phyloP scores from a whole-genome alignment of 306 rosid genomes.

The Pyrus betulifolia region DNA sequence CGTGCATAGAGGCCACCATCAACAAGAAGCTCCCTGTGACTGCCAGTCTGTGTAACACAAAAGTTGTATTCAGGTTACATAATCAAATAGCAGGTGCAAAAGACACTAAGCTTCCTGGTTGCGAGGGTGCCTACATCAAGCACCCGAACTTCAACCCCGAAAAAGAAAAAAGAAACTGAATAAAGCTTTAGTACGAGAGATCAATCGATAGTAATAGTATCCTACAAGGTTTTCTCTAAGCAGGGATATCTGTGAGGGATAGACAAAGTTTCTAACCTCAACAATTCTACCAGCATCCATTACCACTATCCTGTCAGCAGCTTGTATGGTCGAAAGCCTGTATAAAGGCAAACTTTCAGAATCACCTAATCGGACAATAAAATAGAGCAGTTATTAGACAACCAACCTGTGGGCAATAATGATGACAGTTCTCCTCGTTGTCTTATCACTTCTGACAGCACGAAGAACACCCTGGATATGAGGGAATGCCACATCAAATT shows the following conservation, averaged over 20 bases:
- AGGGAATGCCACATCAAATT: conserved; percentile 19
- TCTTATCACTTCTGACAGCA: conserved; percentile 59
- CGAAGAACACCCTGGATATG: conserved; percentile 78
- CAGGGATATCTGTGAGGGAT: background rate
- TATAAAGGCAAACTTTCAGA: conserved; percentile 6
- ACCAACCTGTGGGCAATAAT: conserved; percentile 85
- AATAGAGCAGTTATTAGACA: conserved; percentile 2
- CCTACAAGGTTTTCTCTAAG: background rate
- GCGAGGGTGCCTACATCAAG: background rate
- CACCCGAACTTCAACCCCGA: background rate
- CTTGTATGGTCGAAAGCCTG: conserved; percentile 97
- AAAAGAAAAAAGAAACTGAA: background rate
- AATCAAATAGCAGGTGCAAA: background rate
- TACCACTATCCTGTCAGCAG: conserved; percentile 88
- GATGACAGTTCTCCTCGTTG: conserved; percentile 61
- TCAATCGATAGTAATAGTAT: background rate
- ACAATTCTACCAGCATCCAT: conserved; percentile 79
- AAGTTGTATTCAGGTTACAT: background rate
- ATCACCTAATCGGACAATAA: background rate
- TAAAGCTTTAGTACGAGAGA: background rate
- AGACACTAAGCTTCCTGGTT: background rate
- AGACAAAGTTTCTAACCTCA: conserved; percentile 52
- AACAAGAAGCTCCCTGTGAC: conserved; percentile 70
- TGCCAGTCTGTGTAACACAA: conserved; percentile 50
- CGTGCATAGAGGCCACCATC: conserved; percentile 77